Base-by-base conservation (phyloP, 2,329 filamentous ascomycete genomes). In the Exophiala sideris region DNA sequence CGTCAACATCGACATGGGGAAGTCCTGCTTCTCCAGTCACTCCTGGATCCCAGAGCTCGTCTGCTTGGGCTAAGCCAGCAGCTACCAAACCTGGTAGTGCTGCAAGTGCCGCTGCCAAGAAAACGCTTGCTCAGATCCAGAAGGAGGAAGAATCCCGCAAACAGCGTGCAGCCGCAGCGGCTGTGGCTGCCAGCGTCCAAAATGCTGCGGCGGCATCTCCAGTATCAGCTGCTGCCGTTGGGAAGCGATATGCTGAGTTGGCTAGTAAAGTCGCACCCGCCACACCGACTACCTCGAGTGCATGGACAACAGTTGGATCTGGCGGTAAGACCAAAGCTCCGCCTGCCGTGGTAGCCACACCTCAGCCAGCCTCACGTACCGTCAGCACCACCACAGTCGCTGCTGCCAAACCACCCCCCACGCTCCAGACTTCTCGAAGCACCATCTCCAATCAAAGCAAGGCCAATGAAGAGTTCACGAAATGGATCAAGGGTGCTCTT, bases 291-390 rank as follows among this genome's bases (percentile, higher is more conserved):
- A 66, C 76, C 18, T 67, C 72, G 44, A 77, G 80, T 52, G 90
- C 91, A 1, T 99, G 94, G 94, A 92, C 91, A 9, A 97, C 91
- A 0, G 92, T 99, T 38, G 94, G 94, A 45, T 91, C 92, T 33
- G 87, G 91, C 62, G 94, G 94, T 11, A 99, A 96, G 76, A 82
- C 88, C 46, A 97, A 96, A 76, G 76, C 82, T 24, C 87, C 89
- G 5, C 80, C 79, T 2, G 61, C 63, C 21, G 59, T 65, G 21
- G 81, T 78, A 0, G 79, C 84, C 11, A 73, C 79, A 2, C 76
- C 79, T 16, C 60, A 61, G 38, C 67, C 67, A 16, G 71, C 76
- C 48, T 68, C 76, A 20, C 73, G 80, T 38, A 73, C 79, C n/a
- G 69, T 73, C 35, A 74, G 71, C 49, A 67, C 72, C 2, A 67